Evolutionary conservation across 352 stramenopile genomes (phyloP).

Genomic region (Pythium chondricola): DNA sequence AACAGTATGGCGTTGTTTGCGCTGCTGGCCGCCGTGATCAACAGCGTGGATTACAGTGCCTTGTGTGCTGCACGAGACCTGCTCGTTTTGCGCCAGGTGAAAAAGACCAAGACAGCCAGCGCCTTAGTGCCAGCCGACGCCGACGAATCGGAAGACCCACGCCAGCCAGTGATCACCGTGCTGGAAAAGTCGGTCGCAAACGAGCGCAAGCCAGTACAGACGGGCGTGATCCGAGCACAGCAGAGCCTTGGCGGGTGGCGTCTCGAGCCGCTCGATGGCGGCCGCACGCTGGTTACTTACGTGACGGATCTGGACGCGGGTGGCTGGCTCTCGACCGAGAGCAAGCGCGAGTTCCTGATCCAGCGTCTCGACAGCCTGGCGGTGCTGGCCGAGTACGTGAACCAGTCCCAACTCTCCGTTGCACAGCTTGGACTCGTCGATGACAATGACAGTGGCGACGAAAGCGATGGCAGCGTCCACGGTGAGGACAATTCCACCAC

Average conservation of each 20-base stretch:
- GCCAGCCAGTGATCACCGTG: constrained; percentile 57
- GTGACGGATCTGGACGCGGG: constrained; percentile 65
- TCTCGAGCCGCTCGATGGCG: constrained; percentile 58
- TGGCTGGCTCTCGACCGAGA: constrained; percentile 41
- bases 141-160: constrained; percentile 20
- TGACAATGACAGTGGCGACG: constrained; percentile 27
- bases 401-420: constrained; percentile 49
- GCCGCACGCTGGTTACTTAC: constrained; percentile 57
- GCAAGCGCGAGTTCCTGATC: constrained; percentile 43
- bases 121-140: constrained; percentile 29
- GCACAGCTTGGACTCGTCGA: constrained; percentile 27
- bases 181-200: constrained; percentile 77
- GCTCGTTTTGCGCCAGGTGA: constrained; percentile 64
- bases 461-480: constrained; percentile 23
- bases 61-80: constrained; percentile 52
- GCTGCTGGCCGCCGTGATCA: constrained; percentile 36
- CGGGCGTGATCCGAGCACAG: constrained; percentile 44
- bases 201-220: constrained; percentile 47
- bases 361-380: constrained; percentile 55
- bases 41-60: constrained; percentile 45
- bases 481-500: constrained; percentile 19
- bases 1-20: constrained; percentile 39
- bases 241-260: constrained; percentile 67
- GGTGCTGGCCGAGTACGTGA: constrained; percentile 55
- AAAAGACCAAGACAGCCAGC: constrained; percentile 24